Evolutionary conservation across 2,329 filamentous ascomycete species (phyloP).

Genomic region (Penicillium sumatraense): DNA sequence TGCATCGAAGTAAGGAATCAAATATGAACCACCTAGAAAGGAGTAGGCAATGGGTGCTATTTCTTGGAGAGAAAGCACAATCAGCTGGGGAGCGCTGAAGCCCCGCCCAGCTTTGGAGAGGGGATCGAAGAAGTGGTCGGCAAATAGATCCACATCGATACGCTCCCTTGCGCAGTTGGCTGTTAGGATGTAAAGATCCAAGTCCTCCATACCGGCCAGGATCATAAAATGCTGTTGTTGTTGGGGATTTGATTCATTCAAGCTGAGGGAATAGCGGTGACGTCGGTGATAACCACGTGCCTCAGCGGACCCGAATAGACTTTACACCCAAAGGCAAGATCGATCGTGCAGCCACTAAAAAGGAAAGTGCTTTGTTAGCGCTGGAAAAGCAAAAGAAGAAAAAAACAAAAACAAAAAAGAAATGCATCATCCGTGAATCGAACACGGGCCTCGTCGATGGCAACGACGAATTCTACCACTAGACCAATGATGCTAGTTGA

Average conservation of each 20-base stretch:
- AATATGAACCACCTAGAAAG: conserved; percentile 81
- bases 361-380: too few species aligned
- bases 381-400: not conserved
- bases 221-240: too few species aligned
- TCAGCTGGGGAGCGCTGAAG: conserved; percentile 61
- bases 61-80: conserved; percentile 79
- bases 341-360: not conserved
- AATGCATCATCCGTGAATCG: conserved; percentile 53
- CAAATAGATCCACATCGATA: conserved; percentile 72
- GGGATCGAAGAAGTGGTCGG: conserved; percentile 68
- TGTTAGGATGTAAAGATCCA: conserved; percentile 79
- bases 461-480: conserved; percentile 46
- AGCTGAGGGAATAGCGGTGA: conserved; percentile 13
- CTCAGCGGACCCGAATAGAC: not conserved
- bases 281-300: conserved; percentile 21
- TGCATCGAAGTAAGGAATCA: conserved; percentile 74
- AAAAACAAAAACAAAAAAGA: conserved; percentile 12
- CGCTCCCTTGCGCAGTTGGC: conserved; percentile 83
- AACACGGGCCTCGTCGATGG: conserved; percentile 53
- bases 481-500: conserved; percentile 45
- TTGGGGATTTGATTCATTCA: not conserved
- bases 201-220: conserved; percentile 48
- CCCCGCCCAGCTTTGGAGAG: conserved; percentile 54
- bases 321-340: not conserved
- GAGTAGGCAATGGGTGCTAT: conserved; percentile 81